A percentile compares a stretch with the other conserved stretches of the same genome.
phyloP scores from a whole-genome alignment of 768 basidiomycete species.

The Auriscalpium orientale region DNA sequence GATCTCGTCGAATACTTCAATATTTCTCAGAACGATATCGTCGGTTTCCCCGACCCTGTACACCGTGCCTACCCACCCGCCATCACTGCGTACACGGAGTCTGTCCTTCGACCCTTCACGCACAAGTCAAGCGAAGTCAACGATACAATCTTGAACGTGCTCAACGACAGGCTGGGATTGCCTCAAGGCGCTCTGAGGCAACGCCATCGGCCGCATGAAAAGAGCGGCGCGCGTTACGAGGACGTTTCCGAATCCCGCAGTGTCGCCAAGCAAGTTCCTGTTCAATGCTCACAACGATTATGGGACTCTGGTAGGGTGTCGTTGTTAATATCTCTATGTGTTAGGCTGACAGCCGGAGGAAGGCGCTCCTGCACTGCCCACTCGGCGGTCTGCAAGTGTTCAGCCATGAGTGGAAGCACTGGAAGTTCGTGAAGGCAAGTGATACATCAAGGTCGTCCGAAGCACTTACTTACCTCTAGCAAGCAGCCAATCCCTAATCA shows the following conservation, averaged over 20 bases:
- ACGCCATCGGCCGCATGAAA: conserved; percentile 1
- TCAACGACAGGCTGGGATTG: conserved; percentile 27
- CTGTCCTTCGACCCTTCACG: conserved; percentile 22
- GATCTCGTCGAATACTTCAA: conserved; percentile 18
- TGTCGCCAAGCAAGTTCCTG: conserved; percentile 20
- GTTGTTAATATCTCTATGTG: background rate
- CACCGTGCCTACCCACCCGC: conserved; percentile 28
- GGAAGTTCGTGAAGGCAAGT: conserved; percentile 2
- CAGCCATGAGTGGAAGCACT: background rate
- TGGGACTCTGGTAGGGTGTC: conserved; percentile 18
- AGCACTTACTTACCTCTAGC: background rate
- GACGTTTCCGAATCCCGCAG: conserved; percentile 26
- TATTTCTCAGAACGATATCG: conserved; percentile 22
- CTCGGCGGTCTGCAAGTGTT: conserved; percentile 2
- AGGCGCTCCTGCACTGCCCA: background rate
- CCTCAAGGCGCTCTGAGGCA: conserved; percentile 9
- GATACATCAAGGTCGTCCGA: background rate
- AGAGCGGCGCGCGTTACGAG: conserved; percentile 26
- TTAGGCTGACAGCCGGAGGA: background rate
- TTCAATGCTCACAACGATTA: conserved; percentile 32
- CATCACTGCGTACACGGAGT: conserved; percentile 23
- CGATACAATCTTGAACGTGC: conserved; percentile 21
- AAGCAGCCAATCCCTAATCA: background rate
- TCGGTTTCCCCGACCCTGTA: conserved; percentile 22
- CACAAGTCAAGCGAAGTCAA: conserved; percentile 24